A percentile compares a stretch with the other conserved stretches of the same genome.
These are phyloP conservation scores for Scheffersomyces coipomensis DNA, from an alignment of 805 yeast species.

Conservation along the genomic window DNA sequence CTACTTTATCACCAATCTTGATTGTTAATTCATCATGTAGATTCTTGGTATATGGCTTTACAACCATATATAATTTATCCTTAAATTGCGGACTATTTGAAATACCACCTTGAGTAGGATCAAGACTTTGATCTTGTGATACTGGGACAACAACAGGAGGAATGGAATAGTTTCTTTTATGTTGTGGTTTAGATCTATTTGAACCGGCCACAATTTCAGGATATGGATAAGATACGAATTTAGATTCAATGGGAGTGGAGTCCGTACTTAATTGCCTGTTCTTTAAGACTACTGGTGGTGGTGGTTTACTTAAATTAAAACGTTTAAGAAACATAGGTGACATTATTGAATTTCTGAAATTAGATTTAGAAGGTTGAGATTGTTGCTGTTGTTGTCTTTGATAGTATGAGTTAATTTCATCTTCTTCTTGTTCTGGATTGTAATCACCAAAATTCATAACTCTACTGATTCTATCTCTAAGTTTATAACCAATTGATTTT, in stretches of 20 bases:
- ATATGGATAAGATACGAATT: background rate
- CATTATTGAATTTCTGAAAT: constrained; percentile 8
- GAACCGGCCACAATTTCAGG: background rate
- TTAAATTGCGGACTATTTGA: constrained; percentile 1
- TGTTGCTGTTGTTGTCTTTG: background rate
- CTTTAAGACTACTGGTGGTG: constrained; percentile 1
- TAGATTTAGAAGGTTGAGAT: background rate
- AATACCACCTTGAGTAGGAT: background rate
- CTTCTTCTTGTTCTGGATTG: background rate
- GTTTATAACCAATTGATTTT: constrained; percentile 12
- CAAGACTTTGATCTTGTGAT: background rate
- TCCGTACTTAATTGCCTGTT: background rate
- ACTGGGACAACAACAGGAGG: background rate
- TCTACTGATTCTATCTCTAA: constrained; percentile 22
- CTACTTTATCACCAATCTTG: constrained; percentile 27
- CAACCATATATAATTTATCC: constrained; percentile 16
- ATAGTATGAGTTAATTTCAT: background rate
- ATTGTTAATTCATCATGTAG: constrained; percentile 35
- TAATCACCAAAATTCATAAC: constrained; percentile 19
- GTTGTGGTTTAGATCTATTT: background rate
- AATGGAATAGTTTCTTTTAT: background rate
- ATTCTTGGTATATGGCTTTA: constrained; percentile 23
- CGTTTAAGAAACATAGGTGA: constrained; percentile 33
- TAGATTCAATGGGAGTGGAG: background rate
- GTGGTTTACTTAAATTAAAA: constrained; percentile 26